phyloP scores from a whole-genome alignment of 768 basidiomycete species.

The Hericium coralloides region DNA sequence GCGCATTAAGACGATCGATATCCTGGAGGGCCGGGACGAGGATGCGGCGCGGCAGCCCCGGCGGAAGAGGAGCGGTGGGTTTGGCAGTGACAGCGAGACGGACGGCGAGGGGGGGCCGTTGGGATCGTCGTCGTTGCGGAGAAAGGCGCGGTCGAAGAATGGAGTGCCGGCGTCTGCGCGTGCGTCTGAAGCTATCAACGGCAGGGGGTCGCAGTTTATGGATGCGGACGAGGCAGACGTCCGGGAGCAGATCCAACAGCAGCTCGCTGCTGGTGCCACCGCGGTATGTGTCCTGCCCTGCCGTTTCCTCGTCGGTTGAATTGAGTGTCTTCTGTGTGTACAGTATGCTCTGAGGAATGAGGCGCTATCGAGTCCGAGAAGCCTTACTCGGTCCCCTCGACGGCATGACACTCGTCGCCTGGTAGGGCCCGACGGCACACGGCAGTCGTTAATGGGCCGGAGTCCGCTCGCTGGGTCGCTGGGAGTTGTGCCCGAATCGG shows the following conservation, averaged over 20 bases:
- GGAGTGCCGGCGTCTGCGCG: constrained; percentile 28
- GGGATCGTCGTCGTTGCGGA: constrained; percentile 39
- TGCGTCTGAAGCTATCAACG: constrained; percentile 33
- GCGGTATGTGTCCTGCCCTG: constrained; percentile 40
- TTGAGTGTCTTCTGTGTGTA: constrained; percentile 3
- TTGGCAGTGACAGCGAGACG: constrained; percentile 31
- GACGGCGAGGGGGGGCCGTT: constrained; percentile 48
- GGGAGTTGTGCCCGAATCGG: constrained; percentile 35
- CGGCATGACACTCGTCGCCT: constrained; percentile 30
- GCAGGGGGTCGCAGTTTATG: constrained; percentile 76
- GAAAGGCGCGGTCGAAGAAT: constrained; percentile 24
- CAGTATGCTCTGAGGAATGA: constrained; percentile 56
- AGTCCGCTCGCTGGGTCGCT: constrained; percentile 34
- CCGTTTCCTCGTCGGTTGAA: background rate
- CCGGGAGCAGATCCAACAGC: constrained; percentile 81
- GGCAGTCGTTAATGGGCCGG: constrained; percentile 29
- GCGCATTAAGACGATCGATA: constrained; percentile 74
- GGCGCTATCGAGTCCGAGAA: constrained; percentile 56
- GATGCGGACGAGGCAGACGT: constrained; percentile 81
- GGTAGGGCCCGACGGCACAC: constrained; percentile 28
- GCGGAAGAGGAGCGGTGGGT: constrained; percentile 23
- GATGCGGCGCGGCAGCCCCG: constrained; percentile 15
- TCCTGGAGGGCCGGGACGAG: constrained; percentile 64
- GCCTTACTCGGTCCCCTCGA: constrained; percentile 60
- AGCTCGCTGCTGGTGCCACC: constrained; percentile 64